Conservation (phyloP, 1,139 yeast species). For the Debaryomyces nepalensis region DNA sequence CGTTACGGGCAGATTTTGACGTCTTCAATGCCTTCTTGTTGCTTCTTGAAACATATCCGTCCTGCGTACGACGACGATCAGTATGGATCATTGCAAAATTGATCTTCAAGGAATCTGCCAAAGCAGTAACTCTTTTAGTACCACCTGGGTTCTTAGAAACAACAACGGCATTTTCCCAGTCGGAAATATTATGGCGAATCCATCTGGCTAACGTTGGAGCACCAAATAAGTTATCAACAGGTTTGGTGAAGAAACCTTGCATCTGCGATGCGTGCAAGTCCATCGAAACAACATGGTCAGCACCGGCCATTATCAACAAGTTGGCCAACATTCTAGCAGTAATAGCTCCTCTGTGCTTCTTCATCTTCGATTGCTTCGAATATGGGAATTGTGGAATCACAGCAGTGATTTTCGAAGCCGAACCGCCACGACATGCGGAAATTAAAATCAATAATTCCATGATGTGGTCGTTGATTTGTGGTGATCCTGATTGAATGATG, state of each 20-base stretch:
- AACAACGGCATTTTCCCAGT: conserved; percentile 80
- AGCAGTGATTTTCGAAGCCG: conserved; percentile 95
- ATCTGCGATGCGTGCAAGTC: conserved; percentile 97
- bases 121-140: conserved; percentile 94
- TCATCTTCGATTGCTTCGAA: conserved; percentile 97
- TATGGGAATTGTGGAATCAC: conserved; percentile 98
- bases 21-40: conserved; percentile 42
- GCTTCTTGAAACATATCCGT: conserved; percentile 52
- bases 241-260: conserved; percentile 98
- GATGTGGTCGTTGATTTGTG: conserved; percentile 88
- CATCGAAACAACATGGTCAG: conserved; percentile 98
- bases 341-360: conserved; percentile 97
- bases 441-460: conserved; percentile 94
- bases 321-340: conserved; percentile 99
- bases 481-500: conserved; percentile 92
- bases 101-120: conserved; percentile 93
- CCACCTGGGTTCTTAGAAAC: conserved; percentile 99
- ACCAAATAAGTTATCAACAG: conserved; percentile 94
- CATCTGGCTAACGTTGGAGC: conserved; percentile 97
- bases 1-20: conserved; percentile 23
- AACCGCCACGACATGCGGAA: conserved; percentile 96
- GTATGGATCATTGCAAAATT: conserved; percentile 99
- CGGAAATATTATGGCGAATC: conserved; percentile 89
- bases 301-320: conserved; percentile 95
- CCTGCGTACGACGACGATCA: conserved; percentile 89